These are phyloP conservation scores for Daedaleopsis nitida DNA, from an alignment of 768 basidiomycete genomes.

Conservation along the genomic window DNA sequence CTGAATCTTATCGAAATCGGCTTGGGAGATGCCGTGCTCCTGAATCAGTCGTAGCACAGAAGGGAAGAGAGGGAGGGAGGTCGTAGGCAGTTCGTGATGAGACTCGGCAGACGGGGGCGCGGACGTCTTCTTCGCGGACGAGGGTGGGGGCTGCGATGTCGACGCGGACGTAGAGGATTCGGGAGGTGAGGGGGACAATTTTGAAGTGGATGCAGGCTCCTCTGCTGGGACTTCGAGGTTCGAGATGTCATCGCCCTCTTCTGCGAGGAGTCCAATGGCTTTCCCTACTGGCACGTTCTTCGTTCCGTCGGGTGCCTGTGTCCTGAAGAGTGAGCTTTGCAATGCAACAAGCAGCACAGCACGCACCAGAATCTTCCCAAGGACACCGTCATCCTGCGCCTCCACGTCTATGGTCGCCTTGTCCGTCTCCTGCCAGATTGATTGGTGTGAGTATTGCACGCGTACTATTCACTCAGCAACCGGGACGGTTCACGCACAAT, in stretches of 20 bases:
- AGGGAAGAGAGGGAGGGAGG: constrained; percentile 81
- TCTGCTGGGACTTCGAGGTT: constrained; percentile 68
- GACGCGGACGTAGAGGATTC: constrained; percentile 19
- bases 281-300: constrained; percentile 88
- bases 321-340: not conserved
- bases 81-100: constrained; percentile 38
- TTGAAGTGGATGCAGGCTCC: constrained; percentile 29
- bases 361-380: constrained; percentile 87
- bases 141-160: constrained; percentile 23
- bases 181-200: constrained; percentile 25
- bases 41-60: constrained; percentile 83
- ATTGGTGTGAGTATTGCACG: not conserved
- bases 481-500: constrained; percentile 58
- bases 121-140: constrained; percentile 10
- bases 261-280: constrained; percentile 88
- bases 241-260: constrained; percentile 94
- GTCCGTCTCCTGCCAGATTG: constrained; percentile 74
- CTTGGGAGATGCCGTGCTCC: constrained; percentile 52
- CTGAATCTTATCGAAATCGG: constrained; percentile 65
- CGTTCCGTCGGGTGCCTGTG: constrained; percentile 71
- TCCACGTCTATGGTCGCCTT: constrained; percentile 98
- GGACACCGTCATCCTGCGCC: constrained; percentile 93
- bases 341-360: not conserved
- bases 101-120: constrained; percentile 19
- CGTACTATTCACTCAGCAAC: not conserved